Percentiles rank a stretch among this genome's conserved stretches.
Conservation (phyloP, 2,329 filamentous ascomycete species). For the Colletotrichum nymphaeae region DNA sequence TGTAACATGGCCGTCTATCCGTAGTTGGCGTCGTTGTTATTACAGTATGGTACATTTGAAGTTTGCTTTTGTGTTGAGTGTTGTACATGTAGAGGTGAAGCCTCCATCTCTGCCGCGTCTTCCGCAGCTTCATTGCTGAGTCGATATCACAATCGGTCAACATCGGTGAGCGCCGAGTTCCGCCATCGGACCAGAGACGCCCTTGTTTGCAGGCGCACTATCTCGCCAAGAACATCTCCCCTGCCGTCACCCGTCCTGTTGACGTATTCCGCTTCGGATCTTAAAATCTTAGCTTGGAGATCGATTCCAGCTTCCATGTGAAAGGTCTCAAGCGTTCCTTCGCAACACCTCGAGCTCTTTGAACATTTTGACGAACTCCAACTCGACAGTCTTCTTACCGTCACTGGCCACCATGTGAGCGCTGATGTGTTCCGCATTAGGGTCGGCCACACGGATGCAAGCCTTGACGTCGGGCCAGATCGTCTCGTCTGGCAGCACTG, state of each 20-base stretch:
- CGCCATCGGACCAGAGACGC: neutral
- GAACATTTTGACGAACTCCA: constrained; percentile 45
- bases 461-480: constrained; percentile 61
- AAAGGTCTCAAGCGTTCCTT: neutral
- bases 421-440: constrained; percentile 52
- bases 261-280: neutral
- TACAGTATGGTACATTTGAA: neutral
- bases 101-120: neutral
- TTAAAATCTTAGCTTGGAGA: neutral
- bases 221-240: neutral
- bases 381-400: constrained; percentile 28
- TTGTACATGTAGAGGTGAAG: neutral
- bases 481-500: constrained; percentile 55
- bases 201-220: neutral
- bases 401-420: constrained; percentile 27
- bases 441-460: constrained; percentile 68
- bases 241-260: neutral
- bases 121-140: neutral
- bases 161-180: constrained; percentile 24
- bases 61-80: neutral
- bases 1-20: neutral
- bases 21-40: neutral
- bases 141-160: neutral
- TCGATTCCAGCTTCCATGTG: neutral
- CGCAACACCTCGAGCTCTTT: constrained; percentile 36